These are phyloP conservation scores for Suillus luteus DNA, from an alignment of 768 basidiomycete species.

Conservation along the genomic window DNA sequence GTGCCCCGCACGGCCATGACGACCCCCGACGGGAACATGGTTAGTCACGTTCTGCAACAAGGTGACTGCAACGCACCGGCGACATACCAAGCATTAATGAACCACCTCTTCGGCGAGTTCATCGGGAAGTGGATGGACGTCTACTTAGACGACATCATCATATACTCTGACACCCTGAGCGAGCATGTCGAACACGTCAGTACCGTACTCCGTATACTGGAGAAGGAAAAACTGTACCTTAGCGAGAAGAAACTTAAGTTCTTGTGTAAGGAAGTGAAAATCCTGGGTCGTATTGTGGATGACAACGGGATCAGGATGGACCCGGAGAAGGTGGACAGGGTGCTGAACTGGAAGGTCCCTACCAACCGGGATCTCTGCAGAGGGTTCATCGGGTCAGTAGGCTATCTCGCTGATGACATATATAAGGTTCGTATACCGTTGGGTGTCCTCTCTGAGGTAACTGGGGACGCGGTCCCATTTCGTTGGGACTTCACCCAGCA, in stretches of 20 bases:
- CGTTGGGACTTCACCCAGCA: constrained; percentile 24
- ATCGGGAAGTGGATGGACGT: constrained; percentile 1
- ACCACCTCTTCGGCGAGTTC: constrained; percentile 24
- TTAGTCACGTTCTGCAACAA: constrained; percentile 32
- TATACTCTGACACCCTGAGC: no score
- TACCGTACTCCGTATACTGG: no score
- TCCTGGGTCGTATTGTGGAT: no score
- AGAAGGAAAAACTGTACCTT: no score
- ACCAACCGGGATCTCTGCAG: constrained; percentile 22
- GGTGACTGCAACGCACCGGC: constrained; percentile 36
- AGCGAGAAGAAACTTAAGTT: no score
- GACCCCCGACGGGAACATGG: constrained; percentile 36
- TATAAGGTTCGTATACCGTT: background rate
- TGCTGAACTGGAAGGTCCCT: no score
- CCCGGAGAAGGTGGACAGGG: no score
- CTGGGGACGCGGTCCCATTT: constrained; percentile 8
- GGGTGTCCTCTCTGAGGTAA: background rate
- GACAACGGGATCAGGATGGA: no score
- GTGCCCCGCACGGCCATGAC: constrained; percentile 28
- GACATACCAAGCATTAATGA: constrained; percentile 46
- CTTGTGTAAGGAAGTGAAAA: no score
- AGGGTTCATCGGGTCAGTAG: rapidly evolving
- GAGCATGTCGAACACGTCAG: no score
- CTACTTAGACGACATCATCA: no score
- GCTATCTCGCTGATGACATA: background rate